Percentiles rank a stretch among this genome's conserved stretches.
Conservation (phyloP, 345 rosid species). For the Bruguiera gymnorhiza region DNA sequence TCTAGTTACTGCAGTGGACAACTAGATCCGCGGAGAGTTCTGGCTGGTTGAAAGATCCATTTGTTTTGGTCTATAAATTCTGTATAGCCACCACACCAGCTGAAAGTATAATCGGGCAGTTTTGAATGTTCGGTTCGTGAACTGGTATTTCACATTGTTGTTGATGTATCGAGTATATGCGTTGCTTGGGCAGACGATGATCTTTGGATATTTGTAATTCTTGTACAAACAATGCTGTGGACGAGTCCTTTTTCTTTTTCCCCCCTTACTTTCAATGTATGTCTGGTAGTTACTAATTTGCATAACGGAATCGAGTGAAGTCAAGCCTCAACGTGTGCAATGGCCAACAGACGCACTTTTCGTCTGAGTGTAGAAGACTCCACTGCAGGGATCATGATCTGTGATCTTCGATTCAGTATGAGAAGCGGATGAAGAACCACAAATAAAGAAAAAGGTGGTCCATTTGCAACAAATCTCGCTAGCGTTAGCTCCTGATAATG, state of each 20-base stretch:
- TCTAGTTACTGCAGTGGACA: slow-evolving; percentile 32
- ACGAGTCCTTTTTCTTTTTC: neutral
- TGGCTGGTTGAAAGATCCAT: slow-evolving; percentile 8
- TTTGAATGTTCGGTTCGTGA: neutral
- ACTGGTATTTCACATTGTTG: neutral
- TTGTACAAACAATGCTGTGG: neutral
- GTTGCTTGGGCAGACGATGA: neutral
- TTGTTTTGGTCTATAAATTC: neutral
- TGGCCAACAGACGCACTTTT: too few relatives aligned
- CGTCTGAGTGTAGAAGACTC: too few relatives aligned
- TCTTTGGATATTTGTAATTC: neutral
- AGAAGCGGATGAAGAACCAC: too few relatives aligned
- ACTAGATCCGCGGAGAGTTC: slow-evolving; percentile 16
- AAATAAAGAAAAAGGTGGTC: too few relatives aligned
- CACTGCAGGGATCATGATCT: too few relatives aligned
- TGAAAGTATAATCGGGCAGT: neutral
- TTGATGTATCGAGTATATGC: neutral
- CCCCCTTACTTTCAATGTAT: neutral
- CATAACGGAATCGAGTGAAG: too few relatives aligned
- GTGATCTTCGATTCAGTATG: too few relatives aligned
- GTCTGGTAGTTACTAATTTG: too few relatives aligned
- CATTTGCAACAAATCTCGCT: too few relatives aligned
- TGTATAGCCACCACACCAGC: neutral
- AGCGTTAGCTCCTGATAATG: too few relatives aligned
- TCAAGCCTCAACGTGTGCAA: too few relatives aligned